phyloP scores from a whole-genome alignment of 1,284 basidiomycete genomes.

The Inonotus obliquus region DNA sequence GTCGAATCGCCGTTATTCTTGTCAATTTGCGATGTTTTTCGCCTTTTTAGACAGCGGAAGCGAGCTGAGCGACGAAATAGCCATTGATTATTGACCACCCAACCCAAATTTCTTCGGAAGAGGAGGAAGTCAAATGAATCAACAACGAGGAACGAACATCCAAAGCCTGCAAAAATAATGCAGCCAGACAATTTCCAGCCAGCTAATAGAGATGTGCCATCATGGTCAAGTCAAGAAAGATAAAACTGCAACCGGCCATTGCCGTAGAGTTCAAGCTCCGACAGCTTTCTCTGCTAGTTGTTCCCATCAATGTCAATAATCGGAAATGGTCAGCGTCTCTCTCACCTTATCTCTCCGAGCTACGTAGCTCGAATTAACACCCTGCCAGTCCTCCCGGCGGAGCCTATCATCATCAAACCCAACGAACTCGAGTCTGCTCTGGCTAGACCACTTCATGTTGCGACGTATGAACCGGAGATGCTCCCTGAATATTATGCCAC shows the following conservation, averaged over 20 bases:
- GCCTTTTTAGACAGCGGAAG: conserved; percentile 6
- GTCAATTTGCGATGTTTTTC: neutral
- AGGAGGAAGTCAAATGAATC: too few species aligned
- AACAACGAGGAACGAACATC: too few species aligned
- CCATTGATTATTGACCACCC: neutral
- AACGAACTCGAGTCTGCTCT: conserved; percentile 34
- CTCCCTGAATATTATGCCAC: conserved; percentile 25
- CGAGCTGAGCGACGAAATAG: neutral
- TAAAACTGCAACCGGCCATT: too few species aligned
- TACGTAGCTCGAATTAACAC: conserved; percentile 32
- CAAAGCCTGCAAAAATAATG: too few species aligned
- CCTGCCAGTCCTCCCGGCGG: conserved; percentile 31
- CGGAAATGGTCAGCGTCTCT: conserved; percentile 14
- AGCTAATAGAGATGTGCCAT: too few species aligned
- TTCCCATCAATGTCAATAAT: neutral
- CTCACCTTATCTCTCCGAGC: conserved; percentile 31
- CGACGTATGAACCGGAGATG: conserved; percentile 30
- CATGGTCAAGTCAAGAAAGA: too few species aligned
- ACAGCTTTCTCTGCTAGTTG: too few species aligned
- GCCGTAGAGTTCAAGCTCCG: too few species aligned
- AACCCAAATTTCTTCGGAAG: too few species aligned
- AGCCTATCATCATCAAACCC: conserved; percentile 30
- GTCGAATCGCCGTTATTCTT: neutral
- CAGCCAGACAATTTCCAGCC: too few species aligned
- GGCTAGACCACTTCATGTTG: conserved; percentile 28